Conservation (phyloP, 768 basidiomycete genomes). For the Galerina marginata region DNA sequence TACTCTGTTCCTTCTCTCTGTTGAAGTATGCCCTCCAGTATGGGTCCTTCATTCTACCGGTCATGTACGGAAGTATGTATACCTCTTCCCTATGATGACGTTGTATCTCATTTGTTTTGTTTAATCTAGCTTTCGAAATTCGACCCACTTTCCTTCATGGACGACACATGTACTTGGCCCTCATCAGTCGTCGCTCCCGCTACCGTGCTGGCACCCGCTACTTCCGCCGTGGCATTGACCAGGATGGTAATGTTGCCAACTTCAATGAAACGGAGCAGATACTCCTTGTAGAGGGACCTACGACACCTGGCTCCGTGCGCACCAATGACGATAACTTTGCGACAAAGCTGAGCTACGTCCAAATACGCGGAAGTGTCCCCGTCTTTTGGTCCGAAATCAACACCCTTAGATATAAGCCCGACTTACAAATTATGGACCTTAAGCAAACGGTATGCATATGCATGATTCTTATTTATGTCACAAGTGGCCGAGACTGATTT, state of each 20-base stretch:
- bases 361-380: constrained; percentile 93
- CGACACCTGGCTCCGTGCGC: constrained; percentile 43
- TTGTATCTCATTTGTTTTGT: constrained; percentile 4
- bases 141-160: constrained; percentile 78
- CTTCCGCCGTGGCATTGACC: constrained; percentile 92
- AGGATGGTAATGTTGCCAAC: constrained; percentile 90
- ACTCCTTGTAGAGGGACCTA: constrained; percentile 71
- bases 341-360: constrained; percentile 83
- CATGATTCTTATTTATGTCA: constrained; percentile 25
- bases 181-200: constrained; percentile 93
- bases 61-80: constrained; percentile 91
- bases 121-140: constrained; percentile 80
- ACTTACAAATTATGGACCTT: constrained; percentile 94
- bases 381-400: constrained; percentile 97
- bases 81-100: background rate
- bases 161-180: constrained; percentile 78
- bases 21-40: constrained; percentile 53
- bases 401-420: constrained; percentile 94
- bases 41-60: constrained; percentile 86
- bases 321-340: constrained; percentile 51
- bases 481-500: background rate
- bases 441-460: constrained; percentile 68
- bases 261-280: constrained; percentile 99
- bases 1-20: background rate
- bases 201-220: constrained; percentile 96